These are phyloP conservation scores for Rhododendron griersonianum DNA, from an alignment of 148 eudicot genomes.

Conservation along the genomic window DNA sequence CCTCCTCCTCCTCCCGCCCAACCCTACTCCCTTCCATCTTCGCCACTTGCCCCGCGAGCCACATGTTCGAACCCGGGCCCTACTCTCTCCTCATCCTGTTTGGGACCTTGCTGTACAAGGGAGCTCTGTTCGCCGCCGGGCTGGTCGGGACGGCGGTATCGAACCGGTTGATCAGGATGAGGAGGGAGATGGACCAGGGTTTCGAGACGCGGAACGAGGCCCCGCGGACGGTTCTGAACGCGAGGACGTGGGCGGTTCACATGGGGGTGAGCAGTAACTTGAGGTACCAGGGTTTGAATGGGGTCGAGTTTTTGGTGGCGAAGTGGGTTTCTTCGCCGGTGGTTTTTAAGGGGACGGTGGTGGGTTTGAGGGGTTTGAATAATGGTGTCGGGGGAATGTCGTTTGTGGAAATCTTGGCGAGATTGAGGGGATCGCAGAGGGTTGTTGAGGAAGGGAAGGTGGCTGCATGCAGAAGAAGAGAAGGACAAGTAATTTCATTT, in stretches of 20 bases:
- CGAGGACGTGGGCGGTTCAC: conserved; percentile 47
- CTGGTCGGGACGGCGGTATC: conserved; percentile 73
- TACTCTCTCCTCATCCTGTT: conserved; percentile 41
- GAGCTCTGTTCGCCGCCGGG: conserved; percentile 60
- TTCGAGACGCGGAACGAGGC: conserved; percentile 87
- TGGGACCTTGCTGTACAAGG: conserved; percentile 80
- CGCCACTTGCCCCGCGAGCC: conserved; percentile 62
- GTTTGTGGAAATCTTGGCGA: conserved; percentile 63
- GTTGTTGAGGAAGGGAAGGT: conserved; percentile 12
- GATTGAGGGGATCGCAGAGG: conserved; percentile 78
- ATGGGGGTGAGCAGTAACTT: conserved; percentile 89
- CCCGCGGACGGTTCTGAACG: conserved; percentile 70
- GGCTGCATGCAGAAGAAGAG: neutral
- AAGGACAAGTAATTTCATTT: too few relatives aligned
- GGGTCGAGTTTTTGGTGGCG: conserved; percentile 60
- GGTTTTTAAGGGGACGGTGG: conserved; percentile 57
- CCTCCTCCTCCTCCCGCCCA: conserved; percentile 19
- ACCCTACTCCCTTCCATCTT: conserved; percentile 52
- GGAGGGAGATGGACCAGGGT: conserved; percentile 81
- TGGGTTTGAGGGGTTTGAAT: conserved; percentile 62
- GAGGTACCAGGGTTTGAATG: conserved; percentile 78
- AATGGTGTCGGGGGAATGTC: conserved; percentile 88
- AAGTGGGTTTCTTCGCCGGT: conserved; percentile 32
- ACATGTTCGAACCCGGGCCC: conserved; percentile 85
- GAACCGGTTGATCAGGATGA: conserved; percentile 44